Evolutionary conservation across 2,329 filamentous ascomycete genomes (phyloP), one percentile per base, ranked within the genome.

Genomic region (Fusarium praegraminearum): DNA sequence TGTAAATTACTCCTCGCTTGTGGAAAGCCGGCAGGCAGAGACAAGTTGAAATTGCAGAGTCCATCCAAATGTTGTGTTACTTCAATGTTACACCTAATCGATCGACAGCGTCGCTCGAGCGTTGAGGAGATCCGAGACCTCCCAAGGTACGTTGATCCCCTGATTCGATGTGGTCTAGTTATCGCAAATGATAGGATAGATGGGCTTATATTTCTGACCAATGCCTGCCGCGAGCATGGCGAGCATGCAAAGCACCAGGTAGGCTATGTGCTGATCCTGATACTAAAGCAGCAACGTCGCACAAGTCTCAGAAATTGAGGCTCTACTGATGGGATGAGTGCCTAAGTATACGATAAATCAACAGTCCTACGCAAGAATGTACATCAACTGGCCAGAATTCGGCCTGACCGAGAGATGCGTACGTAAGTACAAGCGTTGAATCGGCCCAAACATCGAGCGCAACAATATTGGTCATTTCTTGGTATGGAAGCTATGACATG

Each of bases 111-210:
- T 26, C 20, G 24, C 38, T 53, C 52, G 44, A 45, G 56, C 45
- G 12, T 38, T 41, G 24, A 49, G 33, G 41, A 53, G 49, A 63
- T 49, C 28, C 35, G 49, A 44, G 43, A 44, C 58, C 43, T 63
- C 43, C 43, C 26, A 63, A 47, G 36, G 30, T 30, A 47, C 35
- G 35, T 30, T 45, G 20, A 26, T 40, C 13, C 18, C 33, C 30
- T 64, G 44, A 49, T 65, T 41, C 45, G 59, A 55, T 55, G 54
- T 54, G 36, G 61, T 65, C 47, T 49, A 13, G 9, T 32, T 33
- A 24, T 69, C 67, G 57, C 50, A 66, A 66, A 62, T 56, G 62
- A 66, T 44, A 66, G 45, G 28, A 35, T n/a, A 26, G 20, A 52
- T 43, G 38, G 55, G 12, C 26, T 18, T 30, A 18, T 8, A 40